Conservation (phyloP, 140 eudicot species). For the Flaveria floridana region DNA sequence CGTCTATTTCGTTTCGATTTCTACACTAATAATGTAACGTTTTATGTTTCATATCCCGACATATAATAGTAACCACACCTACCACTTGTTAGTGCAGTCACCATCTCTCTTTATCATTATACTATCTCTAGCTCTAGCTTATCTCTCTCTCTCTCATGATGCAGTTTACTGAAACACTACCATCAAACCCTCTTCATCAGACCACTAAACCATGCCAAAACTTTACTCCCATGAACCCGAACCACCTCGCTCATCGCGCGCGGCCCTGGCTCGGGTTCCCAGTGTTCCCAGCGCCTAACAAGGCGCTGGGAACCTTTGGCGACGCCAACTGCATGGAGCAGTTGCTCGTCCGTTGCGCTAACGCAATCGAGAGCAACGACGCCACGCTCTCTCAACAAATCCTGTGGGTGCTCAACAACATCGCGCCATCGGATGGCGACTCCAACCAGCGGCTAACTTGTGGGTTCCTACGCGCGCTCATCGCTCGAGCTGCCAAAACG, state of each 20-base stretch:
- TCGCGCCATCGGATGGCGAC: conserved; percentile 88
- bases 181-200: conserved; percentile 44
- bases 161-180: conserved; percentile 61
- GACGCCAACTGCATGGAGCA: conserved; percentile 94
- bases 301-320: conserved; percentile 45
- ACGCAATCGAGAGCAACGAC: conserved; percentile 81
- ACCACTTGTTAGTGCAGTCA: conserved; percentile 67
- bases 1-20: conserved; percentile 46
- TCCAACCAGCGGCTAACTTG: conserved; percentile 75
- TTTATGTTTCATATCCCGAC: conserved; percentile 57
- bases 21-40: conserved; percentile 30
- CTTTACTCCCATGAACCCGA: conserved; percentile 42
- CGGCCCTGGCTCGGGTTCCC: conserved; percentile 67
- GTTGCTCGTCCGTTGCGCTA: conserved; percentile 78
- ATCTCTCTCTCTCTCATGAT: conserved; percentile 38
- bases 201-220: conserved; percentile 40
- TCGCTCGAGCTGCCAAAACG: conserved; percentile 64
- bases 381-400: conserved; percentile 89
- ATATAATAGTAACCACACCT: conserved; percentile 35
- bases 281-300: conserved; percentile 52
- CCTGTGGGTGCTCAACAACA: conserved; percentile 94
- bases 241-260: conserved; percentile 42
- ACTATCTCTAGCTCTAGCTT: conserved; percentile 1
- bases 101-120: conserved; percentile 42
- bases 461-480: conserved; percentile 81